Evolutionary conservation across 192 early-diverging fungal species (phyloP).

Genomic region (Paraglomus brasilianum): DNA sequence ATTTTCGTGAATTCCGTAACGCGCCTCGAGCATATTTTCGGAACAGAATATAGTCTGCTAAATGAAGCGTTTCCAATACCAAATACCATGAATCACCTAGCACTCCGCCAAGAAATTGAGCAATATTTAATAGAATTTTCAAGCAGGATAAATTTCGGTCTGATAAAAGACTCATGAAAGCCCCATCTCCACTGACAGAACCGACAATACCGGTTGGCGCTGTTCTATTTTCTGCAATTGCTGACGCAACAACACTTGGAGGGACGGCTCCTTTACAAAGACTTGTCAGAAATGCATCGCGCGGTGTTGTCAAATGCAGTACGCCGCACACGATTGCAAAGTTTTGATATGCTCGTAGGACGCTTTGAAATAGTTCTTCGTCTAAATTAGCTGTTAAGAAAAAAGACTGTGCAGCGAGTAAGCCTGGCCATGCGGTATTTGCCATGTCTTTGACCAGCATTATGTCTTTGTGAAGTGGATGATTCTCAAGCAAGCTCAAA

Average conservation of each 20-base stretch:
- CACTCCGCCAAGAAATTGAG: constrained; percentile 68
- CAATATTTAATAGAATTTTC: constrained; percentile 66
- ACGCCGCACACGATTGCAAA: constrained; percentile 81
- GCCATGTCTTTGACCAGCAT: constrained; percentile 74
- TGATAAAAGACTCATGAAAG: constrained; percentile 44
- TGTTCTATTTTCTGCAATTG: constrained; percentile 30
- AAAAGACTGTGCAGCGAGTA: constrained; percentile 76
- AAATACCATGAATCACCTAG: constrained; percentile 85
- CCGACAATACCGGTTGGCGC: constrained; percentile 6
- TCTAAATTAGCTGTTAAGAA: constrained; percentile 77
- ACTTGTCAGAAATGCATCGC: constrained; percentile 82
- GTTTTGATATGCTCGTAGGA: constrained; percentile 68
- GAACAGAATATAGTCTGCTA: constrained; percentile 76
- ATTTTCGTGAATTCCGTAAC: constrained; percentile 41
- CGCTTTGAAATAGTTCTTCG: constrained; percentile 74
- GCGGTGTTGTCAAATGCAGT: constrained; percentile 70
- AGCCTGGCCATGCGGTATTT: constrained; percentile 73
- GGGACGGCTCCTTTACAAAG: constrained; percentile 88
- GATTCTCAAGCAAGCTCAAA: constrained; percentile 33
- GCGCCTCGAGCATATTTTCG: constrained; percentile 39
- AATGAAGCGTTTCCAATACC: constrained; percentile 84
- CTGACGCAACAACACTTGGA: constrained; percentile 39
- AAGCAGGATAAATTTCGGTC: constrained; percentile 80
- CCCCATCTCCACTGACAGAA: background rate
- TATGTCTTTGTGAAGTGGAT: constrained; percentile 42